These are phyloP conservation scores for Fusarium humuli DNA, from an alignment of 2,329 filamentous ascomycete genomes.

Conservation along the genomic window DNA sequence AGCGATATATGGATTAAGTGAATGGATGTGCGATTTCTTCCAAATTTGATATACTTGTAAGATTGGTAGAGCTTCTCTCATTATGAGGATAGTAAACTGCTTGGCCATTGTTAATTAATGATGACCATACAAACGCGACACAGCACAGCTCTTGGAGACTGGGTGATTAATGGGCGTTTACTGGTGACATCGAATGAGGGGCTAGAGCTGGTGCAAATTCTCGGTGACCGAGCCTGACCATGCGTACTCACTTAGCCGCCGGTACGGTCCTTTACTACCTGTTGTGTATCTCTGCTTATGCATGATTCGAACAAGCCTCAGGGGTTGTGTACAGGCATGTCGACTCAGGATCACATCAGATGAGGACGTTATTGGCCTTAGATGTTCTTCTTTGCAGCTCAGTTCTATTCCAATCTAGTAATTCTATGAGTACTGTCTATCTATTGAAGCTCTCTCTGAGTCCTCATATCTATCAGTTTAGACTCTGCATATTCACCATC, in stretches of 20 bases:
- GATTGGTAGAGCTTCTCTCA: background rate
- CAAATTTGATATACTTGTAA: background rate
- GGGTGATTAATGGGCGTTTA: background rate
- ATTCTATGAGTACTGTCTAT: background rate
- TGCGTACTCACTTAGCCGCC: background rate
- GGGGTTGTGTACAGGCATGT: background rate
- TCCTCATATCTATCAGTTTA: background rate
- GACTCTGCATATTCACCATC: constrained; percentile 24
- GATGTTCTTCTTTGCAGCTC: background rate
- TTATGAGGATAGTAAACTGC: background rate
- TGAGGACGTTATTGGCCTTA: background rate
- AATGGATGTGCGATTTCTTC: background rate
- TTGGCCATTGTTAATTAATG: background rate
- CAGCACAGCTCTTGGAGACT: background rate
- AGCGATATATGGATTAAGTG: background rate
- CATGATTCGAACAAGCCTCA: background rate
- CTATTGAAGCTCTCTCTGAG: background rate
- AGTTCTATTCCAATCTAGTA: background rate
- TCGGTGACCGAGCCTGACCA: background rate
- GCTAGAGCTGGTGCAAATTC: background rate
- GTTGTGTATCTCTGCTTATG: background rate
- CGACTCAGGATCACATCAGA: background rate
- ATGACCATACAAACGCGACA: background rate
- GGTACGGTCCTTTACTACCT: background rate
- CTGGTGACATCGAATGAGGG: background rate